Percentiles rank a stretch among this genome's conserved stretches.
These are phyloP conservation scores for Nepenthes gracilis DNA, from an alignment of 148 eudicot genomes.

Conservation along the genomic window DNA sequence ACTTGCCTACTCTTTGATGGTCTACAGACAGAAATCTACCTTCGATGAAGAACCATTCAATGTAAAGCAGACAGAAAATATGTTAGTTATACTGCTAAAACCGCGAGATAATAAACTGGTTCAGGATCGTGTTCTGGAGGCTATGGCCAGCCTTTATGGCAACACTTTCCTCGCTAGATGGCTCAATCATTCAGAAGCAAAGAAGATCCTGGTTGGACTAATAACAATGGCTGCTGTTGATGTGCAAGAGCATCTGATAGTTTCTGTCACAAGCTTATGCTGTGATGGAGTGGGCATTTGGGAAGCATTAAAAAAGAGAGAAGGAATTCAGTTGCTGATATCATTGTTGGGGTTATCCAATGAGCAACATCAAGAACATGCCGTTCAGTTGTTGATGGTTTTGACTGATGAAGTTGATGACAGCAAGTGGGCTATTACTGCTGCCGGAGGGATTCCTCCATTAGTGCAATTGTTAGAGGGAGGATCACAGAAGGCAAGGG, in stretches of 20 bases:
- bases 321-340: conserved; percentile 71
- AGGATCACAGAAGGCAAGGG: conserved; percentile 73
- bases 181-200: conserved; percentile 48
- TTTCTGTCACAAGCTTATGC: conserved; percentile 54
- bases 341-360: conserved; percentile 63
- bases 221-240: conserved; percentile 57
- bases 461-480: conserved; percentile 61
- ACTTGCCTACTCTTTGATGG: conserved; percentile 61
- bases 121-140: conserved; percentile 75
- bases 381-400: conserved; percentile 49
- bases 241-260: conserved; percentile 54
- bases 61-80: conserved; percentile 42
- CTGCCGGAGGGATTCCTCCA: conserved; percentile 91
- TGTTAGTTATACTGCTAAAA: conserved; percentile 40
- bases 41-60: conserved; percentile 41
- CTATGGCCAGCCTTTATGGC: conserved; percentile 76
- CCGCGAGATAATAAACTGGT: conserved; percentile 56
- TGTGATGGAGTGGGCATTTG: conserved; percentile 44
- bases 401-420: conserved; percentile 67
- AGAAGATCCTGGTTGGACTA: conserved; percentile 55
- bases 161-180: conserved; percentile 36
- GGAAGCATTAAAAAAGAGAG: conserved; percentile 70
- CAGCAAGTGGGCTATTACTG: conserved; percentile 92
- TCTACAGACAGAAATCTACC: conserved; percentile 32
- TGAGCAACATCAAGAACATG: conserved; percentile 81